Conservation (phyloP, 2,329 filamentous ascomycete species). For the Pseudocercospora pini-densiflorae region DNA sequence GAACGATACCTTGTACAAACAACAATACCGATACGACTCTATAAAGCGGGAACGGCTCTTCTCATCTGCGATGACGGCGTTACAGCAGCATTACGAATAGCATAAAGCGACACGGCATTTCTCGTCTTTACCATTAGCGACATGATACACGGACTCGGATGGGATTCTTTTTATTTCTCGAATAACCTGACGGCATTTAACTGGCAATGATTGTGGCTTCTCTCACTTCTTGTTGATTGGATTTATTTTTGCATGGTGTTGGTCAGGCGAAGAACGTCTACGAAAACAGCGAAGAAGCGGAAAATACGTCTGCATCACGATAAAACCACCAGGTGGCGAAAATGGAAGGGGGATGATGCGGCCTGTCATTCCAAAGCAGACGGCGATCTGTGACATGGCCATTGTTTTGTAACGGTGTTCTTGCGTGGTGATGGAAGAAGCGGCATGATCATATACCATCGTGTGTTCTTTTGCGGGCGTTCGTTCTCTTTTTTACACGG, state of each 20-base stretch:
- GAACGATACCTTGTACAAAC: constrained; percentile 35
- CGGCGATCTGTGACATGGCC: constrained; percentile 12
- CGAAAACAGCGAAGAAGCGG: constrained; percentile 7
- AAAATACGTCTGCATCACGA: constrained; percentile 2
- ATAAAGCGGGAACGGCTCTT: constrained; percentile 25
- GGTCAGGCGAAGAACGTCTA: constrained; percentile 1
- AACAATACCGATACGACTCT: constrained; percentile 24
- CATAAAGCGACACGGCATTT: constrained; percentile 27
- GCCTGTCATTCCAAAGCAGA: constrained; percentile 3
- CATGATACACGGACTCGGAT: constrained; percentile 20
- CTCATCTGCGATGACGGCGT: constrained; percentile 30
- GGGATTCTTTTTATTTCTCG: background rate
- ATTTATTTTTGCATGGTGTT: constrained; percentile 9
- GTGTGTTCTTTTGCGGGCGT: constrained; percentile 3
- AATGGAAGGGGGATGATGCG: background rate
- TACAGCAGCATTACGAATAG: constrained; percentile 34
- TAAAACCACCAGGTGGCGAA: constrained; percentile 1
- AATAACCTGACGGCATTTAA: constrained; percentile 6
- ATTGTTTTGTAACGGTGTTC: constrained; percentile 10
- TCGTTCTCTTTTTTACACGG: background rate
- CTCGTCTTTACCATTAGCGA: constrained; percentile 20
- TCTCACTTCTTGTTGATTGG: constrained; percentile 10
- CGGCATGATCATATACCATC: constrained; percentile 16
- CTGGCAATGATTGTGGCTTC: constrained; percentile 11
- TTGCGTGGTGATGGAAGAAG: constrained; percentile 12